Percentiles rank a stretch among this genome's conserved stretches.
phyloP scores from a whole-genome alignment of 78 protist genomes.

The Dictyostelium firmibasis region DNA sequence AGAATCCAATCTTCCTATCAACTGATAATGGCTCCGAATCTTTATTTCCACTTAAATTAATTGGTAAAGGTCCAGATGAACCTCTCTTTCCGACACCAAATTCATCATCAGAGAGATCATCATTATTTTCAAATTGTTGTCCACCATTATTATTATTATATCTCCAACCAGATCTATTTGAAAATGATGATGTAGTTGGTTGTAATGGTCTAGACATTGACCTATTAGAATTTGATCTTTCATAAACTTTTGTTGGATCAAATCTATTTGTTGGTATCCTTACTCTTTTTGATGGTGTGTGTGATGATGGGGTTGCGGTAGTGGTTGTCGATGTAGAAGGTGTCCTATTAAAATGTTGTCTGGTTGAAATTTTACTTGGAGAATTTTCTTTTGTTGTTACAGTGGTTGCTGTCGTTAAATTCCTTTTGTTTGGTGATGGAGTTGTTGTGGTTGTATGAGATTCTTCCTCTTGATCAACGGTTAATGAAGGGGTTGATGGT shows the following conservation, averaged over 20 bases:
- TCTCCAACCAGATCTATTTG: neutral
- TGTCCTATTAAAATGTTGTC: neutral
- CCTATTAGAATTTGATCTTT: neutral
- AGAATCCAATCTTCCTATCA: constrained; percentile 13
- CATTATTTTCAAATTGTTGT: neutral
- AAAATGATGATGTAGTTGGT: neutral
- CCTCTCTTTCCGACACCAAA: neutral
- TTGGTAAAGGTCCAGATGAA: neutral
- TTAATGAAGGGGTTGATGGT: neutral
- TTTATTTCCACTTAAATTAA: constrained; percentile 9
- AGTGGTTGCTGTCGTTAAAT: neutral
- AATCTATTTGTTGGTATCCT: constrained; percentile 11
- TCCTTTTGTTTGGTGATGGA: neutral
- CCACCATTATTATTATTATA: neutral
- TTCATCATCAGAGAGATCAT: neutral
- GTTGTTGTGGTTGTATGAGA: neutral
- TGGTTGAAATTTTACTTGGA: neutral
- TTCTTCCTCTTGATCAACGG: neutral
- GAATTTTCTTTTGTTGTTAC: neutral
- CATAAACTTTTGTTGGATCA: neutral
- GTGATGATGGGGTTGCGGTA: neutral
- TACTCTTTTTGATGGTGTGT: constrained; percentile 11
- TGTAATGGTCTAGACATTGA: neutral
- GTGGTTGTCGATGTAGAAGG: neutral
- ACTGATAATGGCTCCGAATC: constrained; percentile 55